Evolutionary conservation across 345 rosid species (phyloP).

Genomic region (Syzygium jambos): DNA sequence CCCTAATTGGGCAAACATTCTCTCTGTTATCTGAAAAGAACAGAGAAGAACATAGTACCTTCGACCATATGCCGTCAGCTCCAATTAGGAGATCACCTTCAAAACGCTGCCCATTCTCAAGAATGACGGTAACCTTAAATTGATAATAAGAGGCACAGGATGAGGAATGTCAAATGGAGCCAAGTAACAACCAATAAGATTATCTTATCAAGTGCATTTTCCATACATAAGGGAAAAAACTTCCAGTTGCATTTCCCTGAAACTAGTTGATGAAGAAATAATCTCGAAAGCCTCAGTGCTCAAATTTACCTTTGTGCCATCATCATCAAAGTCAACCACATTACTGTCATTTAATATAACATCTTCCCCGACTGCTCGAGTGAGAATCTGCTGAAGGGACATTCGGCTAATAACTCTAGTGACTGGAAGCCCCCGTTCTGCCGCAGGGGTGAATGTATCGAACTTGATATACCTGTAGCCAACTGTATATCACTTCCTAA

Average conservation of each 20-base stretch:
- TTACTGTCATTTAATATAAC: constrained; percentile 66
- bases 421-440: constrained; percentile 78
- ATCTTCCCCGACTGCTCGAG: constrained; percentile 76
- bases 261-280: background rate
- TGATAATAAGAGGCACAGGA: constrained; percentile 8
- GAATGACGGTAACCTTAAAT: constrained; percentile 60
- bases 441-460: constrained; percentile 95
- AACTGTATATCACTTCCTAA: constrained; percentile 9
- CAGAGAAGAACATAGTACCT: constrained; percentile 28
- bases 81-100: constrained; percentile 91
- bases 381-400: constrained; percentile 82
- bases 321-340: constrained; percentile 75
- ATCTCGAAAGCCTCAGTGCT: background rate
- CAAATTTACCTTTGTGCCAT: constrained; percentile 60
- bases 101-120: constrained; percentile 63
- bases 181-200: background rate
- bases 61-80: constrained; percentile 98
- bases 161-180: background rate
- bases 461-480: constrained; percentile 78
- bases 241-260: background rate
- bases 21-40: background rate
- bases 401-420: constrained; percentile 88
- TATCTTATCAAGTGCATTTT: background rate
- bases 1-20: background rate
- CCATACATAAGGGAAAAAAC: background rate